Conservation (phyloP, 306 rosid genomes). For the Biancaea sappan region DNA sequence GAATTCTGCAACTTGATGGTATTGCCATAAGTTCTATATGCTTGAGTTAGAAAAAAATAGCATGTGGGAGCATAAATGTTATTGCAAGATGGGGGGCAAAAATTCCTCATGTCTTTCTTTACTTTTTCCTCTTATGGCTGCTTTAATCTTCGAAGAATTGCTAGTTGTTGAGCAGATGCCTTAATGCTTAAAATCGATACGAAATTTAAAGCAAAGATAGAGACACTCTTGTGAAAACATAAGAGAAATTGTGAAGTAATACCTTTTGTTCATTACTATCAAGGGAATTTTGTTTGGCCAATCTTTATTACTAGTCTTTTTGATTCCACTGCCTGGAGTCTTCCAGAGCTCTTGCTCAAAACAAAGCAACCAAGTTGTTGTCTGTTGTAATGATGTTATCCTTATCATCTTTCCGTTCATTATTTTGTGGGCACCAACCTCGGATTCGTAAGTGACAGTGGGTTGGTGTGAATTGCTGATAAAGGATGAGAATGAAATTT, state of each 20-base stretch:
- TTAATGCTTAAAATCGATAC: no score
- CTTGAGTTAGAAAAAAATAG: background rate
- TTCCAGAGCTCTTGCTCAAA: slow-evolving; percentile 27
- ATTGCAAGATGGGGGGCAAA: background rate
- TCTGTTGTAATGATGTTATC: background rate
- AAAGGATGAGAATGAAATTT: background rate
- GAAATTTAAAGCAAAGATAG: no score
- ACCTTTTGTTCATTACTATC: background rate
- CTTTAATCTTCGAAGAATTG: background rate
- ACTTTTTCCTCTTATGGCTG: background rate
- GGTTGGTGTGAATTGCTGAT: background rate
- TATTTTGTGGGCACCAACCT: background rate
- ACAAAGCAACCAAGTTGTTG: slow-evolving; percentile 27
- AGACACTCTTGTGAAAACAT: no score
- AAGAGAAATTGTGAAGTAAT: background rate
- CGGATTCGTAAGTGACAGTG: background rate
- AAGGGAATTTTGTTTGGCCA: background rate
- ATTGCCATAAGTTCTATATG: slow-evolving; percentile 13
- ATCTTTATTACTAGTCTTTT: background rate
- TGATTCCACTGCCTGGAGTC: slow-evolving; percentile 22
- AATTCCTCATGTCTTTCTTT: background rate
- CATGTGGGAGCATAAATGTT: background rate
- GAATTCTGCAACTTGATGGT: slow-evolving; percentile 13
- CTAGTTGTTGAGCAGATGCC: no score
- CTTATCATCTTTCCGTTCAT: background rate